Evolutionary conservation across 2,329 filamentous ascomycete species (phyloP), one percentile per base, ranked within the genome.

Genomic region (Orbilia ellipsospora): DNA sequence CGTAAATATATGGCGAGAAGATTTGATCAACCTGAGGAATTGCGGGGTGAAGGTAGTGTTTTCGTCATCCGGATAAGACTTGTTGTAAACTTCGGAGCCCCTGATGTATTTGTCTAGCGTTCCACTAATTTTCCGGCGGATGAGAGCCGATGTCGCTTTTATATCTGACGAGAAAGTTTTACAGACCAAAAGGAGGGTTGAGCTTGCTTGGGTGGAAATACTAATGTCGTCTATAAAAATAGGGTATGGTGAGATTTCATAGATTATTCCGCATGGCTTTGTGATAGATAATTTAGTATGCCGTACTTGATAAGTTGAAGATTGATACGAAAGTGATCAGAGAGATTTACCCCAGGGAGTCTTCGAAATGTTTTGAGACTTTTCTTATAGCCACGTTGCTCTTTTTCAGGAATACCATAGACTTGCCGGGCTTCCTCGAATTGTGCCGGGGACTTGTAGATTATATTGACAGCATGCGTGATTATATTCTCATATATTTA

Each of bases 401-500:
- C 13, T 20, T 8, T 52, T 7, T 42, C 57, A n/a, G 13, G 28
- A 48, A 61, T 20, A 4, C 28, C 54, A 5, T 23, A 15, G 5
- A 28, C 45, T 26, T 26, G 28, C 1, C 64, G 55, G 12, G 28
- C 55, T 60, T 61, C 55, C 40, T 44, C 23, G 4, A 54, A 31
- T 42, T 61, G 64, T 8, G 36, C 44, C 12, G 16, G n/a, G 4
- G 64, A 60, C 5, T 36, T 44, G 10, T 68, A 68, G 7, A 68
- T 61, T 36, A 68, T 52, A 18, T 68, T 68, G 6, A 18, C 18
- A 1, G 64, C 8, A 48, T 42, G 56, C 0, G 55, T 68, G 5
- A 68, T 68, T 6, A 68, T 3, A 44, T 68, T 20, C 28, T 54
- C 64, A 18, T 60, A 68, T 10, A 68, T 68, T 23, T 68, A 55